A percentile compares a stretch with the other conserved stretches of the same genome.
These are phyloP conservation scores for Fraxinus albicans DNA, from an alignment of 305 asterid species.

Conservation along the genomic window DNA sequence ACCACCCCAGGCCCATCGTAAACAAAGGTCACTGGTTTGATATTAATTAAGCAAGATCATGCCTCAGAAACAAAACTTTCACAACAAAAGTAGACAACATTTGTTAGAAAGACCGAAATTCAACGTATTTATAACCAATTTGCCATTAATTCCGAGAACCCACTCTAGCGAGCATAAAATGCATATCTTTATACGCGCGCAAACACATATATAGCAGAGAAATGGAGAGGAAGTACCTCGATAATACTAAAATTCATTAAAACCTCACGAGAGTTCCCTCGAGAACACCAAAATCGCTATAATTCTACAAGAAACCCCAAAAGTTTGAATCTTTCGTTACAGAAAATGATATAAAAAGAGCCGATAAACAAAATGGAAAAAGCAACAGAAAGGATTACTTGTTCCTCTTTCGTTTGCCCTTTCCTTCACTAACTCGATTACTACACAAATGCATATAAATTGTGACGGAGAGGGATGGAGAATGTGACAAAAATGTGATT, in stretches of 20 bases:
- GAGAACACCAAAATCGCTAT: conserved; percentile 3
- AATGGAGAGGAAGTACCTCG: conserved; percentile 6
- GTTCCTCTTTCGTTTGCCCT: not conserved
- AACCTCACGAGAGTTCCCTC: not conserved
- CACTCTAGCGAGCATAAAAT: conserved; percentile 6
- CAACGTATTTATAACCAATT: not conserved
- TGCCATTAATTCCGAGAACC: not conserved
- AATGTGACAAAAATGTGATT: not conserved
- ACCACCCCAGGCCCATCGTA: not conserved
- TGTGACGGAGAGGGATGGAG: conserved; percentile 5
- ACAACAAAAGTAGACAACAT: not conserved
- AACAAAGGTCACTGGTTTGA: not conserved
- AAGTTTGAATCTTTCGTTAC: conserved; percentile 5
- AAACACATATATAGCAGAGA: not conserved
- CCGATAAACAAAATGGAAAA: conserved; percentile 6
- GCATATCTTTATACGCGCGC: not conserved
- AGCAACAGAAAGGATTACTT: conserved; percentile 23
- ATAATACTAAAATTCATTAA: not conserved
- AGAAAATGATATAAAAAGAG: not conserved
- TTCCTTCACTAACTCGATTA: conserved; percentile 23
- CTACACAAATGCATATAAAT: not conserved
- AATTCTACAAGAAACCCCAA: conserved; percentile 6
- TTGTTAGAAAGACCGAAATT: not conserved
- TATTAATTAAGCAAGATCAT: not conserved
- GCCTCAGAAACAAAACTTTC: not conserved